Conservation (phyloP, 2,329 filamentous ascomycete species). For the Penicillium griseofulvum region DNA sequence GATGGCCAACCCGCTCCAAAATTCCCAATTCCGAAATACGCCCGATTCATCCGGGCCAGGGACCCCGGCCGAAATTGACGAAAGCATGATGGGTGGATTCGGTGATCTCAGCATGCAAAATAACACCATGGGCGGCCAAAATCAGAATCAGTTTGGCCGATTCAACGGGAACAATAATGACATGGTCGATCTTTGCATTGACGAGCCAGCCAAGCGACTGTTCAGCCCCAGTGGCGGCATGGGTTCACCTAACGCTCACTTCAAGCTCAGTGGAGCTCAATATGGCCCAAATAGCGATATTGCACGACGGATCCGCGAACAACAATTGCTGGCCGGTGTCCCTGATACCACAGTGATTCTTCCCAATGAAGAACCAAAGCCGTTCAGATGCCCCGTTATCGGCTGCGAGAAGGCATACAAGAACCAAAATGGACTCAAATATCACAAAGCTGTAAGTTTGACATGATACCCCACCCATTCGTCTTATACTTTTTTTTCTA, state of each 20-base stretch:
- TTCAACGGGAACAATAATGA: slow-evolving; percentile 49
- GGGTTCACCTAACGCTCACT: slow-evolving; percentile 65
- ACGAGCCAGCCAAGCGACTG: slow-evolving; percentile 90
- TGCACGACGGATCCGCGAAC: slow-evolving; percentile 62
- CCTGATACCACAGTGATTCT: slow-evolving; percentile 47
- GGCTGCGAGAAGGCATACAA: slow-evolving; percentile 99
- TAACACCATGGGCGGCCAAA: slow-evolving; percentile 44
- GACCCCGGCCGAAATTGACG: slow-evolving; percentile 71
- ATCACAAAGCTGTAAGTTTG: slow-evolving; percentile 64
- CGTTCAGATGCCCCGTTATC: slow-evolving; percentile 95
- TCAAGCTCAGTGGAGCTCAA: slow-evolving; percentile 72
- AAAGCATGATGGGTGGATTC: slow-evolving; percentile 65
- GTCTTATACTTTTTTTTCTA: slow-evolving; percentile 7
- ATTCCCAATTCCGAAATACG: slow-evolving; percentile 53
- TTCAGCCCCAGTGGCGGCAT: slow-evolving; percentile 80
- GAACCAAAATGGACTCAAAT: slow-evolving; percentile 98
- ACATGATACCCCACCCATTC: slow-evolving; percentile 25
- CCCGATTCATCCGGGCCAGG: slow-evolving; percentile 67
- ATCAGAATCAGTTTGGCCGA: slow-evolving; percentile 39
- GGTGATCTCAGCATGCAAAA: slow-evolving; percentile 60
- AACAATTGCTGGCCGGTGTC: slow-evolving; percentile 60
- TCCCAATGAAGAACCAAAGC: slow-evolving; percentile 87
- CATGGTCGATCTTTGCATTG: slow-evolving; percentile 67
- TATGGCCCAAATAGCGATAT: slow-evolving; percentile 75
- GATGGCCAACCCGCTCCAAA: slow-evolving; percentile 69